Conservation (phyloP, 441 rosid genomes). For the Macaranga tanarius region DNA sequence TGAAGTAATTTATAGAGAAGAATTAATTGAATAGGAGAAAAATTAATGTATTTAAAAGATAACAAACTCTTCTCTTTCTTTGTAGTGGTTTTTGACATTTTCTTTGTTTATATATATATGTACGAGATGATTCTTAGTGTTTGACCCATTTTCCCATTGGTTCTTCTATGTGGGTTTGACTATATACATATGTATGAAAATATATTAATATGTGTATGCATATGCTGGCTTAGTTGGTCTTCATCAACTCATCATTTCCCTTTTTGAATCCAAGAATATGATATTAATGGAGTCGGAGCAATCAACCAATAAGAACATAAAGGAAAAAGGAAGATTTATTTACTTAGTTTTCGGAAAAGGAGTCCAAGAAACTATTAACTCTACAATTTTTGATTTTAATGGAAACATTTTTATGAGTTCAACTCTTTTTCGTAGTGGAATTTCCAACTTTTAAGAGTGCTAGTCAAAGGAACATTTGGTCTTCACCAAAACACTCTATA, state of each 20-base stretch:
- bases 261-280: not conserved
- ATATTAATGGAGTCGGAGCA: not conserved
- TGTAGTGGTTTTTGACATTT: constrained; percentile 31
- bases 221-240: constrained; percentile 18
- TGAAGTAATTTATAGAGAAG: constrained; percentile 4
- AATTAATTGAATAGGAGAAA: constrained; percentile 15
- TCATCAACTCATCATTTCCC: not conserved
- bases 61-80: not conserved
- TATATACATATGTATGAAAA: not conserved
- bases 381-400: constrained; percentile 1
- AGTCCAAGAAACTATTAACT: constrained; percentile 41
- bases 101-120: constrained; percentile 16
- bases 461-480: not conserved
- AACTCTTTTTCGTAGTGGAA: not conserved
- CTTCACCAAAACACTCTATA: not conserved
- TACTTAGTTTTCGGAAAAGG: not conserved
- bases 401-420: not conserved
- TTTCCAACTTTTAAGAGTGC: not conserved
- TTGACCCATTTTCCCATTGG: constrained; percentile 27
- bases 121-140: constrained; percentile 19
- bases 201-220: not conserved
- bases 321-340: too few relatives aligned
- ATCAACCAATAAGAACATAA: constrained; percentile 9
- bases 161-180: constrained; percentile 26
- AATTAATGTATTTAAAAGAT: not conserved